A percentile compares a stretch with the other conserved stretches of the same genome.
Evolutionary conservation across 2,329 filamentous ascomycete species (phyloP).

Genomic region (Fusarium hostae): DNA sequence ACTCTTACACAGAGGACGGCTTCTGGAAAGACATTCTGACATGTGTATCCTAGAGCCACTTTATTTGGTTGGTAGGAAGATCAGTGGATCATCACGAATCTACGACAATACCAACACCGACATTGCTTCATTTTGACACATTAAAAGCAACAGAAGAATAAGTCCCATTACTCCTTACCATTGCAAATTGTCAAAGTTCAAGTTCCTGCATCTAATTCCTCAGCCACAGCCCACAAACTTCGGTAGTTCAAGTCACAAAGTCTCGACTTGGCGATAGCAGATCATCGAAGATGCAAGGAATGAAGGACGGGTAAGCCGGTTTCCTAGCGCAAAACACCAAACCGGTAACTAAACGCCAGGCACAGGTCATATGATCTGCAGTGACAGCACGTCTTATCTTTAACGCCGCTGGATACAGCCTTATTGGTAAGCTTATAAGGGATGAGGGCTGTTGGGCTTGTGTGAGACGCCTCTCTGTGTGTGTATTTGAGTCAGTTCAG

Average conservation of each 20-base stretch:
- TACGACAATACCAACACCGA: not conserved
- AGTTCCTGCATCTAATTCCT: not conserved
- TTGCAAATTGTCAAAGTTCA: not conserved
- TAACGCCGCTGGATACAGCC: not conserved
- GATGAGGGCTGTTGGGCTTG: not conserved
- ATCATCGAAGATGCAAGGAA: not conserved
- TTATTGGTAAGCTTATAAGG: not conserved
- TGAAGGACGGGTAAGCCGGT: not conserved
- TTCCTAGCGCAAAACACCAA: not conserved
- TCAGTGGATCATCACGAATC: not conserved
- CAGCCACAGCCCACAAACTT: not conserved
- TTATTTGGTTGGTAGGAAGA: not conserved
- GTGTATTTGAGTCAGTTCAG: not conserved
- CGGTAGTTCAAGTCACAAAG: not conserved
- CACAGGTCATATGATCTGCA: not conserved
- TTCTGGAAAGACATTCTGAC: too few relatives aligned
- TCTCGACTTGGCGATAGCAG: constrained; percentile 3
- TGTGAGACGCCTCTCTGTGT: not conserved
- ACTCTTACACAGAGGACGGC: not conserved
- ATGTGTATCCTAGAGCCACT: not conserved
- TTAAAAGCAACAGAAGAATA: not conserved
- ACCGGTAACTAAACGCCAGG: not conserved
- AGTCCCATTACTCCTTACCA: not conserved
- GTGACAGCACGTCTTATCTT: not conserved
- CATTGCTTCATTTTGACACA: not conserved